Base-by-base conservation (phyloP, 805 yeast species). In the Starmerella riodocensis region DNA sequence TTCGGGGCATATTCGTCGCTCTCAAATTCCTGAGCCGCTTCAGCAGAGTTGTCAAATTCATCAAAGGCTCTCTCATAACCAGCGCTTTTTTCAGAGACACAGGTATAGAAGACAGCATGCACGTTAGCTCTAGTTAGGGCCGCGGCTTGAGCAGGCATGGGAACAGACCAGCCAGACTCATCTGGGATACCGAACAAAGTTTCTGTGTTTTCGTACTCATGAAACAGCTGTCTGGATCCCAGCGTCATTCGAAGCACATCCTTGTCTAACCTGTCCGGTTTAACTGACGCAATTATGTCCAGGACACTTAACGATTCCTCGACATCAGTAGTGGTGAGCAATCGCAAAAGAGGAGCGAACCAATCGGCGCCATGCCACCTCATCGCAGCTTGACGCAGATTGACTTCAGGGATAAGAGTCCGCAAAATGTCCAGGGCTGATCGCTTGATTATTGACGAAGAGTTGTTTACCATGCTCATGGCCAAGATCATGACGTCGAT, bases 151-250 rank as follows among this genome's bases (percentile, higher is more conserved):
- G 88, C 82, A 2, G 98, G 95, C 88, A 82, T 80, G 2, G 97
- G 93, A 36, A 93, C 76, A 0, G 95, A 78, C 99, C 99, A 91
- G 1, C 99, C 99, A 53, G 79, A 76, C 11, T 82, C 94, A 45
- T 81, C 88, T 0, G 98, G 97, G 19, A 88, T 76, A 13, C 98
- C 98, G 63, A 85, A 93, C 40, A 91, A 63, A 0, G 96, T 84
- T 0, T 91, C 85, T 3, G 91, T 78, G 49, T 73, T 76, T 48
- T 81, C 94, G 54, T 78, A 80, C 47, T 82, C 93, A 47, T 78
- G 81, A 50, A 79, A 73, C 49, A 80, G 66, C 7, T 82, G 72
- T 12, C 76, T 65, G 48, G 81, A 84, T 9, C 96, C 96, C 54
- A 88, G 70, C 50, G 93, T 79, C 76, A 91, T 82, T 56, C 96